Conservation (phyloP, 192 early-diverging fungal species). For the Backusella morwellensis region DNA sequence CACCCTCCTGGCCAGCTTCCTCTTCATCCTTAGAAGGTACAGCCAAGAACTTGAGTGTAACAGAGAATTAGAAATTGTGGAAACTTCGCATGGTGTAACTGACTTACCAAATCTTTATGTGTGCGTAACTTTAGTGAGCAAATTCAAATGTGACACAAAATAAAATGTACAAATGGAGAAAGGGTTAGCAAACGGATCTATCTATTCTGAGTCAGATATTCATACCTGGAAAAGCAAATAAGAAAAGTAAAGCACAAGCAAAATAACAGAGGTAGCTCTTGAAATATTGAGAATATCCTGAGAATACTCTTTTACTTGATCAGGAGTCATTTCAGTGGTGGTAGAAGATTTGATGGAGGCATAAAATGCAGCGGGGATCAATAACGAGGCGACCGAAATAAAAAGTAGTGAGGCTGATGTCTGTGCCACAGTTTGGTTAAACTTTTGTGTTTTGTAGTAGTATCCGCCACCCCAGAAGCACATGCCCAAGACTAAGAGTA, state of each 20-base stretch:
- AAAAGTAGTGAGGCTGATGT: slow-evolving; percentile 67
- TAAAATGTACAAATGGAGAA: not conserved
- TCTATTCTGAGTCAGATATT: not conserved
- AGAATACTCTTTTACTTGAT: not conserved
- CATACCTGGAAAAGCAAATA: slow-evolving; percentile 61
- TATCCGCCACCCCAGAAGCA: slow-evolving; percentile 90
- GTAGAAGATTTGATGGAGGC: slow-evolving; percentile 4
- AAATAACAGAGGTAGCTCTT: slow-evolving; percentile 62
- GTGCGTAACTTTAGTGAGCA: slow-evolving; percentile 62
- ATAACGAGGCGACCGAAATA: slow-evolving; percentile 60
- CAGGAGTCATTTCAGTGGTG: not conserved
- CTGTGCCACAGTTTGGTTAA: slow-evolving; percentile 63
- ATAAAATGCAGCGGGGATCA: slow-evolving; percentile 71
- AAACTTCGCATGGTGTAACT: not conserved
- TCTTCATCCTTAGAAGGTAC: not conserved
- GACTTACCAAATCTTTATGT: slow-evolving; percentile 60
- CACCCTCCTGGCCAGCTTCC: not conserved
- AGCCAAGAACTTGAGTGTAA: not conserved
- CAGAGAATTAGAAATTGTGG: not conserved
- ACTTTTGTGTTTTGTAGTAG: slow-evolving; percentile 67
- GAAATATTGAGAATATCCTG: slow-evolving; percentile 54
- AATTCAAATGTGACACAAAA: not conserved
- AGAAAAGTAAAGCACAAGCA: slow-evolving; percentile 65
- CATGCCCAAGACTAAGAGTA: slow-evolving; percentile 83
- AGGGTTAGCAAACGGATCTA: not conserved